Base-by-base conservation (phyloP, 768 basidiomycete genomes). In the Fibroporia radiculosa region DNA sequence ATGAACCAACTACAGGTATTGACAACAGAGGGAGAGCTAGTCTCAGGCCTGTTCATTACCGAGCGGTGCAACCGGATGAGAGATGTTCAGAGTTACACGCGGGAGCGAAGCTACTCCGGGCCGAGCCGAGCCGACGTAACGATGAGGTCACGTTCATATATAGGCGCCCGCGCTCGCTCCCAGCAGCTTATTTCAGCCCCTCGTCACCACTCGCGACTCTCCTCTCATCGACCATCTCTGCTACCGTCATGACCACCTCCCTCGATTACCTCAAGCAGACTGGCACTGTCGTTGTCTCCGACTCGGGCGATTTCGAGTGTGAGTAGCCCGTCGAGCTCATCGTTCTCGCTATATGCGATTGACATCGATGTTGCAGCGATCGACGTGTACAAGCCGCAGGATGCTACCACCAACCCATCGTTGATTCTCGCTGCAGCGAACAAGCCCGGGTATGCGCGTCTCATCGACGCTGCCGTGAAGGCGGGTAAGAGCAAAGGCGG, bases 381-480 rank as follows among this genome's bases (percentile, higher is more conserved):
- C 74, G 92, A 83, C 70, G 82, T 75, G 50, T 97, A 95, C 82
- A 93, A 96, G 72, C 95, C 95, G 56, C 60, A 93, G 82, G 95
- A 97, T 73, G 95, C 95, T 18, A 98, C 96, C 35, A 99, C 96
- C 53, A 99, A 98, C 73, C 96, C 96, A 14, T 93, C 90, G 26
- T 66, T 93, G 63, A 91, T 98, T 63, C 74, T 99, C 61, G 89
- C 90, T 23, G 96, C 95, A 33, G 83, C 91, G 51, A 84, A 84
- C 71, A 91, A 97, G 66, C 65, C 87, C 23, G 78, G 72, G n/a
- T 98, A 99, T 65, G 71, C 78, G 49, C 77, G 74, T 46, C 71
- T 95, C 55, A 85, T 95, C 58, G 77, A 93, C 49, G 68, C 64
- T 40, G 90, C 92, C 42, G 67, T 93, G 55, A 56, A 72, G 48